Evolutionary conservation across 2,329 filamentous ascomycete genomes (phyloP), one percentile per base, ranked within the genome.

Genomic region (Trichoderma guizhouense): DNA sequence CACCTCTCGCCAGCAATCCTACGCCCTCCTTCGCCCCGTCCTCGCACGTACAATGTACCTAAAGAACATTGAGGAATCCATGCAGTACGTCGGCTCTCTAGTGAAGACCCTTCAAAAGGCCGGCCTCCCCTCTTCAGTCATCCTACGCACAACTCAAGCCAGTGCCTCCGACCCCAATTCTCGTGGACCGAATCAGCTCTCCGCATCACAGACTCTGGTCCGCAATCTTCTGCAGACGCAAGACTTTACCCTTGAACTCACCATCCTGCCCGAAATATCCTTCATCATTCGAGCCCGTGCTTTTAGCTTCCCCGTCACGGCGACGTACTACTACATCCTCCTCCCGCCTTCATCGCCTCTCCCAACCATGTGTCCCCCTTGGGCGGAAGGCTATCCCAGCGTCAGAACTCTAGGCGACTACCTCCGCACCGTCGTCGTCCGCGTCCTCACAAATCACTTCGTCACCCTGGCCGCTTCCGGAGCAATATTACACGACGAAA

Each of bases 11-110:
- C 81, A 82, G 57, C 83, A 84, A 43, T 80, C 84, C 2, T 86
- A 87, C 75, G 80, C 81, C 18, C 83, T 90, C 34, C 79, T 90
- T 15, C 83, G 86, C 1, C 85, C 86, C 32, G 79, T 90, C 62
- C 82, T 90, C 62, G 83, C 85, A 5, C 83, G 85, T 70, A 79
- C 85, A 26, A 81, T 82, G 68, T 85, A 85, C 76, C 80, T 84
- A 69, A 79, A 79, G 57, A 82, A 82, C 58, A 78, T 86, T 43
- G 76, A 78, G 28, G 75, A 80, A 11, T 82, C 84, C 64, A 81
- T 81, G 1, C 72, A 75, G 2, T 84, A 85, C 76, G 76, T 88
- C 7, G 82, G 84, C 11, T 79, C 79, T 14, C 77, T 89, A 15
- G 80, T 83, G 7, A 76, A 77, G 26, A 79, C 83, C 4, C 81